Base-by-base conservation (phyloP, 1,284 basidiomycete genomes). In the Leccinum solheimii region DNA sequence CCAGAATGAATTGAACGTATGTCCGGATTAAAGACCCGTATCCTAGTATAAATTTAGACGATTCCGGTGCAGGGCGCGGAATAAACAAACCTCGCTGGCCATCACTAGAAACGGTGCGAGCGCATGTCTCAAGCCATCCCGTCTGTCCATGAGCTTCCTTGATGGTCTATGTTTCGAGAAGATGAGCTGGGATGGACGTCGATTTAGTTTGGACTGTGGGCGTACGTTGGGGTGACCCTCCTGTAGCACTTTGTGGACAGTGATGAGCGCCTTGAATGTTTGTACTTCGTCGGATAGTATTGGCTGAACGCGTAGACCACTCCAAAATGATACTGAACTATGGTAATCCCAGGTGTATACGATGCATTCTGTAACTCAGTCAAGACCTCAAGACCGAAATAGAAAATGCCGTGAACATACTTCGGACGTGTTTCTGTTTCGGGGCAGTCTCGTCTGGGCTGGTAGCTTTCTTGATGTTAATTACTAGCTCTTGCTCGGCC, bases 301-400 rank as follows among this genome's bases (percentile, higher is more conserved):
- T 40, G 95, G 95, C 69, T 97, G 95, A 4, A 97, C 96, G 52
- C 95, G 85, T 14, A 98, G 82, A 27, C 94, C 94, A 68, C 92
- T 95, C 96, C 96, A 98, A 72, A 98, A 96, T 7, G 95, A 95
- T 69, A 94, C 88, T 43, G 95, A 97, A n/a, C 93, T 92, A 73
- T 97, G 95, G 73, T 97, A 97, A 76, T 98, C 95, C 95, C 95
- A 97, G 14, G 95, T 97, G 77, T 95, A 98, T 36, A 98, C 93
- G 74, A 98, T 97, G 69, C 92, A 94, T 80, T 97, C 95, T 97
- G 74, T 14, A 23, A 57, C 45, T 36, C 45, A 14, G 60, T 72
- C 49, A 45, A 70, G 68, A 48, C 62, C 21, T 23, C 32, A 55
- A 30, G 53, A 59, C n/a, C 58, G 23, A 48, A 55, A 43, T n/a